Evolutionary conservation across 371 early-diverging fungal genomes (phyloP), one percentile per base, ranked within the genome.

Genomic region (Mortierella sp.): DNA sequence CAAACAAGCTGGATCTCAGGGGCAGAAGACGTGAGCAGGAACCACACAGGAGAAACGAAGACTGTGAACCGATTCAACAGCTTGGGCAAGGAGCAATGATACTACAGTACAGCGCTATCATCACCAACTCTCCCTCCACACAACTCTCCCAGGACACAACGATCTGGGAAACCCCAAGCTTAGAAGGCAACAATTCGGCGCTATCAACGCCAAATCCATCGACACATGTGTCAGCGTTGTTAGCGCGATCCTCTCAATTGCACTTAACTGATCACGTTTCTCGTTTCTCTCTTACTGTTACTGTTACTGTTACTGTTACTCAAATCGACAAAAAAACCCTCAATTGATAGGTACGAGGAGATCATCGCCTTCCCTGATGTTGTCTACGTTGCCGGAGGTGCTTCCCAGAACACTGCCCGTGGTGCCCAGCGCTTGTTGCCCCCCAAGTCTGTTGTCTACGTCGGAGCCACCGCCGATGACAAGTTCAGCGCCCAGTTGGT

Each of bases 331-430:
- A 18, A 29, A 12, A 24, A 21, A 29, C 14, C 18, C 35, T 3
- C 35, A 43, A 71, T 29, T 32, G 18, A 46, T 75, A 93, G 91
- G 83, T 97, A 95, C 90, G 92, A 93, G 75, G 97, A 97, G 77
- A 91, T 98, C 76, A 90, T 95, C 68, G 88, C 91, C 49, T 89
- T 92, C 88, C 92, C 91, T 81, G 88, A 92, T 11, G 96, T 96
- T 74, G 92, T 91, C 82, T 97, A 96, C 88, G 96, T 97, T 88
- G 98, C 98, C 78, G 99, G 99, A 73, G 98, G 99, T 83, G 98
- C 99, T 70, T 94, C 96, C 56, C 98, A 99, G 89, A 99, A 99
- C 94, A 92, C 97, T 68, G 92, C 96, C 71, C 96, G 99, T 83
- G 97, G 95, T 82, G 96, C 96, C 65, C 96, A 95, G 92, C 96